Evolutionary conservation across 306 rosid genomes (phyloP), one percentile per base, ranked within the genome.

Genomic region (Rosa rugosa): DNA sequence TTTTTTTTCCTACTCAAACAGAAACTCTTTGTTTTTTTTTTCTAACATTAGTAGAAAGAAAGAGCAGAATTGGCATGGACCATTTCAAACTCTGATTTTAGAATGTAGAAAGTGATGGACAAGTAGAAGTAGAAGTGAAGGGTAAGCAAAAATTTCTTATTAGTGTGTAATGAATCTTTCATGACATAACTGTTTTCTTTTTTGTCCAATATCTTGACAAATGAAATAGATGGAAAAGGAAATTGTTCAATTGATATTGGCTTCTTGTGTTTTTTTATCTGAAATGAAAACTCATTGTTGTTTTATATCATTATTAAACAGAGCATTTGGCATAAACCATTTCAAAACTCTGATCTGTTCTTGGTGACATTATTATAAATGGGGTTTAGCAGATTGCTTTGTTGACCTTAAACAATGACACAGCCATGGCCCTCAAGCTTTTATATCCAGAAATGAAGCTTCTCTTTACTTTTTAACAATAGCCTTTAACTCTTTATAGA

Each of bases 391-490:
- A 14, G 42, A 63, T 63, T 63, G 41, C 69, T 63, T 63, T 63
- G 44, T 27, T 64, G 69, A 64, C 69, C 42, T 64, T 34, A 64
- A 63, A 27, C 42, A 14, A 34, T 64, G 38, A 25, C 36, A 27
- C 40, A 25, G 3, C 63, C 8, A 13, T 62, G 25, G 10, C 3
- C 69, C 46, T 38, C 25, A 6, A 71, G 41, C 27, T 36, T 31
- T 50, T 8, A 51, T 34, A 51, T 64, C 6, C 46, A 65, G 50
- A 41, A 34, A 20, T 57, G 69, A 75, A 57, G 69, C 78, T 59
- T 75, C 54, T 31, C 8, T 9, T 14, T 2, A 7, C 69, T 27
- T 8, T 59, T 57, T 1, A 60, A 27, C 69, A 75, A 11, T 59
- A 6, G n/a, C 22, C 66, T 38, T 54, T 2, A 31, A 75, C 5